Evolutionary conservation across 1,139 yeast species (phyloP).

Genomic region (Suhomyces coccinellae): DNA sequence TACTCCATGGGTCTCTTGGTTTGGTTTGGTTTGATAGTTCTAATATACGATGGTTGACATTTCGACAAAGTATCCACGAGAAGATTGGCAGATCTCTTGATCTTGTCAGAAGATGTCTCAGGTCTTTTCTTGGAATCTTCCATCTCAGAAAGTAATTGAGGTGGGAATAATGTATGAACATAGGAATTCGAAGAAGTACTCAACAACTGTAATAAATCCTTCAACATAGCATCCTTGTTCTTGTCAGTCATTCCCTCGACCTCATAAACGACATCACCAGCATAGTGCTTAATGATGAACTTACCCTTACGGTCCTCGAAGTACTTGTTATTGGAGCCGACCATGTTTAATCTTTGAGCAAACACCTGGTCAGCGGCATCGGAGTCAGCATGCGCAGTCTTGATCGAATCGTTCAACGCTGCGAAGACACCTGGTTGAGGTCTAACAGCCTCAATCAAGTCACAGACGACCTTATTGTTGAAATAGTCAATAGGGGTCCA

Average conservation of each 20-base stretch:
- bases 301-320: slow-evolving; percentile 88
- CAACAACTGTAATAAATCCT: slow-evolving; percentile 80
- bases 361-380: slow-evolving; percentile 96
- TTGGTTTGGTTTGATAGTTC: slow-evolving; percentile 98
- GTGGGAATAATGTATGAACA: slow-evolving; percentile 71
- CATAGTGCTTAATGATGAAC: slow-evolving; percentile 92
- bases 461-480: slow-evolving; percentile 96
- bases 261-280: slow-evolving; percentile 97
- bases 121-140: slow-evolving; percentile 80
- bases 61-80: slow-evolving; percentile 86
- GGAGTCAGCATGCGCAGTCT: slow-evolving; percentile 98
- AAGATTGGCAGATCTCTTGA: slow-evolving; percentile 86
- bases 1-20: slow-evolving; percentile 88
- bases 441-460: slow-evolving; percentile 87
- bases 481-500: slow-evolving; percentile 99
- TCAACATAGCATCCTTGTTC: slow-evolving; percentile 90
- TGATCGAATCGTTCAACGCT: slow-evolving; percentile 93
- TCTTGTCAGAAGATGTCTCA: slow-evolving; percentile 97
- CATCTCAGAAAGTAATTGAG: slow-evolving; percentile 55
- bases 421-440: slow-evolving; percentile 96
- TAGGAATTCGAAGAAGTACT: slow-evolving; percentile 71
- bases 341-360: slow-evolving; percentile 86
- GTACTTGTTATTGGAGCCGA: slow-evolving; percentile 74
- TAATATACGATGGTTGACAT: slow-evolving; percentile 91
- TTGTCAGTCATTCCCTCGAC: slow-evolving; percentile 92